Evolutionary conservation across 2,329 filamentous ascomycete species (phyloP).

Genomic region (Fusarium albidum): DNA sequence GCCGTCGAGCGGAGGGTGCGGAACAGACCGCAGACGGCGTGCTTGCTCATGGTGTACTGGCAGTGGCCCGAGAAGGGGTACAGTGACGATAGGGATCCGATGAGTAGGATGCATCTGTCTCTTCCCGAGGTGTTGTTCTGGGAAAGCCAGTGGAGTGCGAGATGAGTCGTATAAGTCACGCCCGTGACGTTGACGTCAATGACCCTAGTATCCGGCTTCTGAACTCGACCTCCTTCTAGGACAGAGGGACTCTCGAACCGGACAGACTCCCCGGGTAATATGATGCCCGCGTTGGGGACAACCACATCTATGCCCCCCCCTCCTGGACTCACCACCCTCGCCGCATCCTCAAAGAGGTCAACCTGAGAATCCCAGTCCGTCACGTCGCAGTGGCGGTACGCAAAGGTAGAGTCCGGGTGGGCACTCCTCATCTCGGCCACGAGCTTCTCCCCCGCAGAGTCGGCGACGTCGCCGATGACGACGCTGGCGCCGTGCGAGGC

Average conservation of each 20-base stretch:
- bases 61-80: slow-evolving; percentile 52
- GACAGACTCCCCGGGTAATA: slow-evolving; percentile 41
- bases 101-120: slow-evolving; percentile 69
- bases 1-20: slow-evolving; percentile 62
- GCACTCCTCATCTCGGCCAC: slow-evolving; percentile 58
- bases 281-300: slow-evolving; percentile 73
- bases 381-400: slow-evolving; percentile 71
- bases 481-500: slow-evolving; percentile 65
- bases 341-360: slow-evolving; percentile 67
- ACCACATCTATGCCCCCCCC: slow-evolving; percentile 68
- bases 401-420: slow-evolving; percentile 52
- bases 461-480: slow-evolving; percentile 70
- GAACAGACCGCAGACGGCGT: slow-evolving; percentile 72
- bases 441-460: slow-evolving; percentile 60
- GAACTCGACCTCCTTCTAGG: slow-evolving; percentile 51
- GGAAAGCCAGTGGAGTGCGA: slow-evolving; percentile 61
- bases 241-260: slow-evolving; percentile 58
- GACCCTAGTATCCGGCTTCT: slow-evolving; percentile 58
- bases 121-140: slow-evolving; percentile 27
- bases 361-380: slow-evolving; percentile 71
- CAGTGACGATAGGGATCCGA: slow-evolving; percentile 69
- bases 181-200: slow-evolving; percentile 71
- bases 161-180: slow-evolving; percentile 70
- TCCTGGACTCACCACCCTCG: too few relatives aligned
- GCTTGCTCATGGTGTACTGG: slow-evolving; percentile 70